Conservation (phyloP, 108 stramenopile species). For the Licmophora abbreviata region DNA sequence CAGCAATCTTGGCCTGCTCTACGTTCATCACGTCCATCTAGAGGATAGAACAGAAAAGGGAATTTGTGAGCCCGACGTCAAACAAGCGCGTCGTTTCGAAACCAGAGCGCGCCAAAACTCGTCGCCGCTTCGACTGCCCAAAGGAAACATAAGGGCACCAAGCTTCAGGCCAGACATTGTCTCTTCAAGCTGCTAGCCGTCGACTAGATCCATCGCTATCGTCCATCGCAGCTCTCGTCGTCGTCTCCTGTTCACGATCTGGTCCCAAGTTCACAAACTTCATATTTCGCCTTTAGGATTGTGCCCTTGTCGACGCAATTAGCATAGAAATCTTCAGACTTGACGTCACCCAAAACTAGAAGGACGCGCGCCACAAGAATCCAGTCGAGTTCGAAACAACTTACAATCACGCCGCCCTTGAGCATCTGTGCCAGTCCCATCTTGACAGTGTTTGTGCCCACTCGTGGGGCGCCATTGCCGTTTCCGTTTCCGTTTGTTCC, state of each 20-base stretch:
- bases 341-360: neutral
- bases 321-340: neutral
- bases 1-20: conserved; percentile 93
- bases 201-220: too few species aligned
- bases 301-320: neutral
- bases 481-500: conserved; percentile 31
- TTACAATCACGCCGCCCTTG: conserved; percentile 96
- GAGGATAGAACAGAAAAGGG: conserved; percentile 2
- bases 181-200: too few species aligned
- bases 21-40: conserved; percentile 96
- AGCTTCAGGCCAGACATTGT: too few species aligned
- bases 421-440: conserved; percentile 96
- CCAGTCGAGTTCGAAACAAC: conserved; percentile 18
- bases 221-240: neutral
- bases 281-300: neutral
- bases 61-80: neutral
- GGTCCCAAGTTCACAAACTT: neutral
- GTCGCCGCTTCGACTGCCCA: neutral
- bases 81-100: neutral
- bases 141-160: conserved; percentile 1
- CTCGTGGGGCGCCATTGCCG: conserved; percentile 22
- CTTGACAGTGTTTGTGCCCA: conserved; percentile 89
- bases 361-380: neutral
- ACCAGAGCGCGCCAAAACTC: neutral
- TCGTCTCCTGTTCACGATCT: conserved; percentile 2